phyloP scores from a whole-genome alignment of 2,329 filamentous ascomycete species.

The Aspergillus uvarum region DNA sequence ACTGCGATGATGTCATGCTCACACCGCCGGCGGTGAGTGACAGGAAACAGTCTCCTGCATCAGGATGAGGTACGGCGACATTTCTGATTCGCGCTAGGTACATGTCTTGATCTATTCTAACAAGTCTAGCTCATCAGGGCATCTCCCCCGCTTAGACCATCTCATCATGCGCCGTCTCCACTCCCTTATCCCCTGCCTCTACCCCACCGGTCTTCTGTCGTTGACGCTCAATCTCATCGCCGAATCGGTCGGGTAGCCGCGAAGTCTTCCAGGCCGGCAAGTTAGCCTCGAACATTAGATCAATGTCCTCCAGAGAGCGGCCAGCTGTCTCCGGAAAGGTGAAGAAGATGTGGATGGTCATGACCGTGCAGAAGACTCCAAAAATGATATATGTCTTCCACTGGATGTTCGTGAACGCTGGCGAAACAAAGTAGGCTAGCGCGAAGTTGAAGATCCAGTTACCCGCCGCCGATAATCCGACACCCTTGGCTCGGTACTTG shows the following conservation, averaged over 20 bases:
- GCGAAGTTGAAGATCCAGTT: slow-evolving; percentile 65
- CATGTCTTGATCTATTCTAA: neutral
- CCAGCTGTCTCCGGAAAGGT: slow-evolving; percentile 68
- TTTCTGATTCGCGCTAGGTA: neutral
- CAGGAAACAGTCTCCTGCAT: neutral
- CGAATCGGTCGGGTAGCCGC: slow-evolving; percentile 25
- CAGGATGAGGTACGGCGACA: neutral
- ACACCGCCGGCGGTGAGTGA: neutral
- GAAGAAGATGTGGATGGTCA: slow-evolving; percentile 68
- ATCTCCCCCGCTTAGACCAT: slow-evolving; percentile 7
- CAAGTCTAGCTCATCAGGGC: neutral
- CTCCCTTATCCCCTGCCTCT: slow-evolving; percentile 11
- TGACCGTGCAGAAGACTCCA: slow-evolving; percentile 67
- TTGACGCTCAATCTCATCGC: slow-evolving; percentile 26
- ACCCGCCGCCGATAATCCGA: slow-evolving; percentile 58
- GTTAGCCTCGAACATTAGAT: slow-evolving; percentile 60
- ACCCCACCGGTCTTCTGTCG: slow-evolving; percentile 15
- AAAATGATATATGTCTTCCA: slow-evolving; percentile 74
- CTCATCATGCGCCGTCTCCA: slow-evolving; percentile 16
- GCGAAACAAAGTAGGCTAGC: slow-evolving; percentile 56
- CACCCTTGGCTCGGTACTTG: slow-evolving; percentile 64
- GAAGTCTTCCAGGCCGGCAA: slow-evolving; percentile 34
- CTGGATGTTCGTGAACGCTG: slow-evolving; percentile 58
- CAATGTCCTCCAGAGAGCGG: slow-evolving; percentile 73
- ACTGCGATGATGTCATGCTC: too few relatives aligned